A percentile compares a stretch with the other conserved stretches of the same genome.
Conservation (phyloP, 2,329 filamentous ascomycete species). For the Dactylellina leptospora region DNA sequence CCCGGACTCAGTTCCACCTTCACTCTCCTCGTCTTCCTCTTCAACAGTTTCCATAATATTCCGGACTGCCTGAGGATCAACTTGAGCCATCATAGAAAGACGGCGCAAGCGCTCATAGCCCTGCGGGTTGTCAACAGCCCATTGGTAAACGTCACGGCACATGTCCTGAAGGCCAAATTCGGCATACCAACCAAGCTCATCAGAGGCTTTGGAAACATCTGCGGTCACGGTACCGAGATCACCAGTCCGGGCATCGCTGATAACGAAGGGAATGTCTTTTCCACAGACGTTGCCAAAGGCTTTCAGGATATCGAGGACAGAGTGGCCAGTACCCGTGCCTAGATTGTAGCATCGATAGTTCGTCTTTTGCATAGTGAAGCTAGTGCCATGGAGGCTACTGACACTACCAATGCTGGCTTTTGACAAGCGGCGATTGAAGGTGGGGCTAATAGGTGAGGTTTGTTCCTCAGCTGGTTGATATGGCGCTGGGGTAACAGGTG, state of each 20-base stretch:
- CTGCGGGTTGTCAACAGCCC: constrained; percentile 52
- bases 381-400: constrained; percentile 20
- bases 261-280: constrained; percentile 60
- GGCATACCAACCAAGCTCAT: constrained; percentile 63
- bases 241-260: constrained; percentile 61
- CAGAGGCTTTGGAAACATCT: constrained; percentile 60
- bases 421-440: constrained; percentile 22
- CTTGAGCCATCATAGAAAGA: constrained; percentile 45
- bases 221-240: constrained; percentile 64
- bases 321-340: constrained; percentile 63
- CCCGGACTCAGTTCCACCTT: constrained; percentile 7
- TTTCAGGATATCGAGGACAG: constrained; percentile 62
- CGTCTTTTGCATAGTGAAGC: constrained; percentile 21
- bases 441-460: constrained; percentile 44
- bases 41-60: constrained; percentile 49
- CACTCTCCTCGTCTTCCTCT: constrained; percentile 38
- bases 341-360: constrained; percentile 63
- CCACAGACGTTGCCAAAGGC: constrained; percentile 61
- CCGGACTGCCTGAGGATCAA: constrained; percentile 35
- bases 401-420: constrained; percentile 29
- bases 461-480: background rate
- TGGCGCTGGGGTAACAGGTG: background rate
- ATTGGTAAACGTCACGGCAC: constrained; percentile 54
- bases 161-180: constrained; percentile 55
- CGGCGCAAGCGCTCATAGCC: constrained; percentile 54